Percentiles rank a stretch among this genome's conserved stretches.
Evolutionary conservation across 1,139 yeast species (phyloP).

Genomic region (Hansenula lynferdii): DNA sequence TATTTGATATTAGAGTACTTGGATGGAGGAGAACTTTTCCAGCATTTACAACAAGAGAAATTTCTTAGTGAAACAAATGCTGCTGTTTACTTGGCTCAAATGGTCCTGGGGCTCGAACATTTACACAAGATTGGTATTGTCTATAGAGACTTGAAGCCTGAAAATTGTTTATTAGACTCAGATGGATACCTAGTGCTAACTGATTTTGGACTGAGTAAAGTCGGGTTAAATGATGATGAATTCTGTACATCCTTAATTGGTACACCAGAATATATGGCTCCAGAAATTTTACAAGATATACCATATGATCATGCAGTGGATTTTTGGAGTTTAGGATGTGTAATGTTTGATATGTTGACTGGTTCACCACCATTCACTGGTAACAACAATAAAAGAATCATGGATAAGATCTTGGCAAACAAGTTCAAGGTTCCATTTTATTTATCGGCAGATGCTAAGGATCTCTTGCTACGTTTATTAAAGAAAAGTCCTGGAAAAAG

Average conservation of each 20-base stretch:
- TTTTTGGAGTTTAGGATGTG: slow-evolving; percentile 97
- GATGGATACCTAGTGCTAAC: slow-evolving; percentile 81
- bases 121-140: slow-evolving; percentile 81
- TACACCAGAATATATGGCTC: slow-evolving; percentile 96
- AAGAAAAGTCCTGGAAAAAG: slow-evolving; percentile 75
- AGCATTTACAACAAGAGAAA: slow-evolving; percentile 57
- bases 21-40: slow-evolving; percentile 92
- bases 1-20: slow-evolving; percentile 81
- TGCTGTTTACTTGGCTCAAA: slow-evolving; percentile 81
- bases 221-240: slow-evolving; percentile 42
- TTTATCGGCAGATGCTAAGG: slow-evolving; percentile 80
- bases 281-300: slow-evolving; percentile 82
- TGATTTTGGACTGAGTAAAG: slow-evolving; percentile 89
- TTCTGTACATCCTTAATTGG: slow-evolving; percentile 77
- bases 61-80: slow-evolving; percentile 64
- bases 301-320: slow-evolving; percentile 87
- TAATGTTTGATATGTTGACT: slow-evolving; percentile 78
- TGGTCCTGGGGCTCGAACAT: slow-evolving; percentile 76
- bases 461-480: slow-evolving; percentile 64
- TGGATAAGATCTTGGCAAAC: slow-evolving; percentile 75
- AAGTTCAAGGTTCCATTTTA: slow-evolving; percentile 78
- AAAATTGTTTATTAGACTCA: slow-evolving; percentile 79
- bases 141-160: slow-evolving; percentile 90
- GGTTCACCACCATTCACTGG: slow-evolving; percentile 97
- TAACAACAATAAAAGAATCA: slow-evolving; percentile 72